Conservation (phyloP, 1,139 yeast species). For the Saccharomycopsis hybrid region DNA sequence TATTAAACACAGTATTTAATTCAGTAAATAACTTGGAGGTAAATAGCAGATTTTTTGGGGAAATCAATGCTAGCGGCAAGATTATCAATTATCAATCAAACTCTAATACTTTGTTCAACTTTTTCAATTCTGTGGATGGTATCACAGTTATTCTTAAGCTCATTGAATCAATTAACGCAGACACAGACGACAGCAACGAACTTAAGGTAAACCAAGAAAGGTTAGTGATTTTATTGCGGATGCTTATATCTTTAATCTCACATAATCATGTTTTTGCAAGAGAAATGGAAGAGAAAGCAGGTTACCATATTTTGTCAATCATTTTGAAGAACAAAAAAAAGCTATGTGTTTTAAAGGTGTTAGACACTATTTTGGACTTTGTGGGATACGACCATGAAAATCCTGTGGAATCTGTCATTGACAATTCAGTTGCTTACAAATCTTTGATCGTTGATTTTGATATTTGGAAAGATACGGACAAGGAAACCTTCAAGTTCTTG, state of each 20-base stretch:
- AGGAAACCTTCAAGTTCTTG: constrained; percentile 43
- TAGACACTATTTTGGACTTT: constrained; percentile 36
- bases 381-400: constrained; percentile 39
- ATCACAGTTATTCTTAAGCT: constrained; percentile 29
- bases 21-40: constrained; percentile 20
- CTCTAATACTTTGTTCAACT: constrained; percentile 18
- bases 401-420: constrained; percentile 39
- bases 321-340: constrained; percentile 33
- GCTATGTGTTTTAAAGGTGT: constrained; percentile 25
- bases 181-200: constrained; percentile 23
- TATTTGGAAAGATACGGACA: constrained; percentile 39
- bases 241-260: constrained; percentile 31
- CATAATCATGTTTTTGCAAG: constrained; percentile 29
- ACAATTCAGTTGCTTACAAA: constrained; percentile 41
- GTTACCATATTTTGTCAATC: constrained; percentile 38
- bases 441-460: constrained; percentile 42
- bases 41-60: constrained; percentile 23
- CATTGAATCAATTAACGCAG: constrained; percentile 27
- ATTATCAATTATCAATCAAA: constrained; percentile 11
- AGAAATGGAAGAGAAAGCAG: constrained; percentile 36
- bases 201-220: constrained; percentile 13
- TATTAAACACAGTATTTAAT: constrained; percentile 22
- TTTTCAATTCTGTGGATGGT: constrained; percentile 36
- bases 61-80: background rate
- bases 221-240: constrained; percentile 26